Evolutionary conservation across 495 filamentous ascomycete genomes (phyloP), one percentile per base, ranked within the genome.

Genomic region (Aspergillus mulundensis): DNA sequence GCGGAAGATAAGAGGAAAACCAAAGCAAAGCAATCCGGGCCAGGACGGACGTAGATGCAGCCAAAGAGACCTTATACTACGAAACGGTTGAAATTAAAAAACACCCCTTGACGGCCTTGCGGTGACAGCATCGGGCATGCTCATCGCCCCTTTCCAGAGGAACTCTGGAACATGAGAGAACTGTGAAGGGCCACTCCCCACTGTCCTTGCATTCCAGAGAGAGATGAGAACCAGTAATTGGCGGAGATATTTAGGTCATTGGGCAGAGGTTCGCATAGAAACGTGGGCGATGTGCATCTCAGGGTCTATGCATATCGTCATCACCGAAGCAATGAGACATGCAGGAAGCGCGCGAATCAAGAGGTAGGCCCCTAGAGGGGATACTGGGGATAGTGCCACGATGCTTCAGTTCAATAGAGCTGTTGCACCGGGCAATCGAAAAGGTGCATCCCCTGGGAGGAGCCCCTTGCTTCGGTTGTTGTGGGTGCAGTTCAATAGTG

Each of bases 181-280:
- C 48, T 51, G 41, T 56, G 39, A 57, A 62, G 62, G 58, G 59
- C 55, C 53, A 56, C 57, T 64, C 50, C 51, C 41, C 47, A 58
- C 53, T 18, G 43, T 66, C 67, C 67, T 70, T 70, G 67, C 67
- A 70, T 70, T 62, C 62, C 60, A 56, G 58, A 65, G 50, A 54
- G 54, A 62, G 58, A 60, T 56, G 49, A 61, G 39, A 57, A 50
- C 19, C 43, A 52, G 56, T 39, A 1, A 39, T 6, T 36, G 30
- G 16, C 11, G 32, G 50, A 34, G 32, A 15, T 23, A 7, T 42
- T 25, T 16, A 28, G 46, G 6, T 53, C 53, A 67, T 70, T 66
- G 65, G 67, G 38, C 50, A 30, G 30, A 50, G 49, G 41, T 42
- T 55, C 58, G 23, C 60, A 56, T 34, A 47, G 50, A 60, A 64